Evolutionary conservation across 495 filamentous ascomycete genomes (phyloP).

Genomic region (Penicillium egyptiacum): DNA sequence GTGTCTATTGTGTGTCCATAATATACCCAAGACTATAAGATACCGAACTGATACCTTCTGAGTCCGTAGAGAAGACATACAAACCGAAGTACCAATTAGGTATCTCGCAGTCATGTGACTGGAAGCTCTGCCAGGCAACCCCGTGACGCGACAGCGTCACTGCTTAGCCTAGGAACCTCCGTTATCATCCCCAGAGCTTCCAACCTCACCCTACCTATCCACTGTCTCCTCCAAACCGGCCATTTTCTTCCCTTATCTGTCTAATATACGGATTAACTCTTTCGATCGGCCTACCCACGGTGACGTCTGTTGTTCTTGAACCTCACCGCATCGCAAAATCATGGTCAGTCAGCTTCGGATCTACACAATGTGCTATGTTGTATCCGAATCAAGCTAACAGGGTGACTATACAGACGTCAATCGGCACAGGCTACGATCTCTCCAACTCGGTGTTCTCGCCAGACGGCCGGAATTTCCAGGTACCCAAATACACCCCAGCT

Average conservation of each 20-base stretch:
- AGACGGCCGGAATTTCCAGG: conserved; percentile 97
- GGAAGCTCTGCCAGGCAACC: conserved; percentile 25
- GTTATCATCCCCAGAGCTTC: conserved; percentile 23
- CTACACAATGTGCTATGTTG: background rate
- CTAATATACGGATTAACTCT: background rate
- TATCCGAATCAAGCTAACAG: conserved; percentile 10
- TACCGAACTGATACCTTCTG: background rate
- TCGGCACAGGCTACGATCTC: conserved; percentile 99
- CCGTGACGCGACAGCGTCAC: conserved; percentile 29
- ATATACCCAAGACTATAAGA: background rate
- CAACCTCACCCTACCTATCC: conserved; percentile 18
- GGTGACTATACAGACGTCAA: conserved; percentile 72
- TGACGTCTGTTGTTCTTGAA: conserved; percentile 10
- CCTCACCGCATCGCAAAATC: conserved; percentile 20
- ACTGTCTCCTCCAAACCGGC: conserved; percentile 3
- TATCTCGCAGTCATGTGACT: conserved; percentile 15
- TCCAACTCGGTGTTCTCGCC: conserved; percentile 99
- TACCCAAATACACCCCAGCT: conserved; percentile 25
- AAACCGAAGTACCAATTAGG: background rate
- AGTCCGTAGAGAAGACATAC: background rate
- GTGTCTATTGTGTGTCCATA: background rate
- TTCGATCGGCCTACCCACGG: conserved; percentile 9
- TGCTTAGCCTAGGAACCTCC: conserved; percentile 9
- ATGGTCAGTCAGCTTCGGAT: conserved; percentile 32
- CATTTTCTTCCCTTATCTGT: background rate